Evolutionary conservation across 2,329 filamentous ascomycete species (phyloP).

Genomic region (Pseudocercospora ulei): DNA sequence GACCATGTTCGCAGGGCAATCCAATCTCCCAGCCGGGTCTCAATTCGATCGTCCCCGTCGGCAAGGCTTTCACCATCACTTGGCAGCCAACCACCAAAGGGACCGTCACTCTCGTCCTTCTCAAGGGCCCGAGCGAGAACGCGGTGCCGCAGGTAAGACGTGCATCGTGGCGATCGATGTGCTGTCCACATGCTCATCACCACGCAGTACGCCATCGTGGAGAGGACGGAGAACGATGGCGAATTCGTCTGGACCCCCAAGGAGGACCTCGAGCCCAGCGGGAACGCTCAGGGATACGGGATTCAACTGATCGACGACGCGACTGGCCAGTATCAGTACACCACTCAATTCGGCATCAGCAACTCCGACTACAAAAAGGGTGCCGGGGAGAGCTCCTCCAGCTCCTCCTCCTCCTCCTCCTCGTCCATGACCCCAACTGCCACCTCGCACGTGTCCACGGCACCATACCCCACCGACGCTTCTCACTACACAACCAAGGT

Average conservation of each 20-base stretch:
- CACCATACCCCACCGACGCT: constrained; percentile 52
- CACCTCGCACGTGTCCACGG: constrained; percentile 24
- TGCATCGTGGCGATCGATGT: no score
- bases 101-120: constrained; percentile 50
- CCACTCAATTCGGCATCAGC: constrained; percentile 53
- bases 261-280: constrained; percentile 37
- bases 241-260: constrained; percentile 48
- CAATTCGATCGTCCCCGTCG: constrained; percentile 47
- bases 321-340: constrained; percentile 53
- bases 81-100: constrained; percentile 46
- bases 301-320: constrained; percentile 53
- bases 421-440: constrained; percentile 6
- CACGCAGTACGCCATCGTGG: constrained; percentile 44
- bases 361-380: constrained; percentile 34
- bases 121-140: constrained; percentile 50
- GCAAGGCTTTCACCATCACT: constrained; percentile 49
- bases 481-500: constrained; percentile 25
- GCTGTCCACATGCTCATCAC: no score
- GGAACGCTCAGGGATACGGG: constrained; percentile 48
- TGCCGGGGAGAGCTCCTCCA: constrained; percentile 7
- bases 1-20: constrained; percentile 40
- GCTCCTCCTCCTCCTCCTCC: constrained; percentile 12
- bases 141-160: constrained; percentile 39
- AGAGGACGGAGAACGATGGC: constrained; percentile 48
- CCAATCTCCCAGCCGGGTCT: constrained; percentile 46